A percentile compares a stretch with the other conserved stretches of the same genome.
Evolutionary conservation across 768 basidiomycete species (phyloP).

Genomic region (Chiua virens): DNA sequence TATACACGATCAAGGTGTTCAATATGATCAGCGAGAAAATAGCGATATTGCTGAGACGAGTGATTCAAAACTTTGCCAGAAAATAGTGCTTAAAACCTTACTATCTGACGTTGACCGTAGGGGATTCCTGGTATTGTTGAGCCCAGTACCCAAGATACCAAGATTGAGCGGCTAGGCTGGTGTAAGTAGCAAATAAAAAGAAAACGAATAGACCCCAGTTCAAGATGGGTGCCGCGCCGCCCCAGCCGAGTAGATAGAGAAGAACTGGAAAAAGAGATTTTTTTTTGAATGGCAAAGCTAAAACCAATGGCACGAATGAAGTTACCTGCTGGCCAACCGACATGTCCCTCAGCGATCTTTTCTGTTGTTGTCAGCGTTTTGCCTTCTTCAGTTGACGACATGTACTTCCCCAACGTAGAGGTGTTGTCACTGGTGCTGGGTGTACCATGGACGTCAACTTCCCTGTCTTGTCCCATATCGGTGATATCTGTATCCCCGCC

Average conservation of each 20-base stretch:
- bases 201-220: slow-evolving; percentile 30
- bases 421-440: background rate
- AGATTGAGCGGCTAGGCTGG: slow-evolving; percentile 25
- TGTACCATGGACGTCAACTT: background rate
- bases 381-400: slow-evolving; percentile 18
- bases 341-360: slow-evolving; percentile 15
- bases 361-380: slow-evolving; percentile 9
- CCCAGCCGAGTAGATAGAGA: slow-evolving; percentile 18
- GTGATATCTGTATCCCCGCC: background rate
- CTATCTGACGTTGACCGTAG: slow-evolving; percentile 33
- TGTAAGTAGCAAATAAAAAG: slow-evolving; percentile 21
- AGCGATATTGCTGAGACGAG: slow-evolving; percentile 46
- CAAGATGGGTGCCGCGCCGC: slow-evolving; percentile 23
- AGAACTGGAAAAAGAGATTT: slow-evolving; percentile 5
- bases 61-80: background rate
- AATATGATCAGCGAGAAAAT: slow-evolving; percentile 41
- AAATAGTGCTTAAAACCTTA: slow-evolving; percentile 15
- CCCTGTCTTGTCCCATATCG: background rate
- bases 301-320: background rate
- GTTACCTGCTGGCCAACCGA: slow-evolving; percentile 17
- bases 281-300: no score
- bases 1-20: slow-evolving; percentile 32
- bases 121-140: slow-evolving; percentile 29
- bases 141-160: slow-evolving; percentile 40
- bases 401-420: slow-evolving; percentile 25